Evolutionary conservation across 306 rosid genomes (phyloP).

Genomic region (Luffa aegyptiaca): DNA sequence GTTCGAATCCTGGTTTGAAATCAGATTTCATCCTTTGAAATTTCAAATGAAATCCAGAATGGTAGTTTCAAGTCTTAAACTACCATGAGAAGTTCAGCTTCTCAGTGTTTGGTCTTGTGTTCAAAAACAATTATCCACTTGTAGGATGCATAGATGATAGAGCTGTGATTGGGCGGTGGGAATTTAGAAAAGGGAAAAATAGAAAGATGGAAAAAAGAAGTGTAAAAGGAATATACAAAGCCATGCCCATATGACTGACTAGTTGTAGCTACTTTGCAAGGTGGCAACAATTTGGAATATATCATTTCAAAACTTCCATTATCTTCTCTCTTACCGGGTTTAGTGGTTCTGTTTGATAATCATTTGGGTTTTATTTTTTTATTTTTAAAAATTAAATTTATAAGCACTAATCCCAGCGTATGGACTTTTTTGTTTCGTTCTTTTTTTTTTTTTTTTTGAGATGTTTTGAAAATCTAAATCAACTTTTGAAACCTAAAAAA

Average conservation of each 20-base stretch:
- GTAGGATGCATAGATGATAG: background rate
- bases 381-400: no score
- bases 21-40: no score
- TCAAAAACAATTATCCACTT: background rate
- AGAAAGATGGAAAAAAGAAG: background rate
- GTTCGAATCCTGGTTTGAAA: background rate
- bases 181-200: conserved; percentile 8
- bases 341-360: no score
- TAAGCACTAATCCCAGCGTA: no score
- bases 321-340: no score
- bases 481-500: no score
- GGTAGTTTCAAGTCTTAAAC: background rate
- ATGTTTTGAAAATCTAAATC: no score
- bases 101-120: background rate
- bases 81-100: background rate
- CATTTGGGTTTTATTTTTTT: no score
- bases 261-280: conserved; percentile 18
- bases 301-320: background rate
- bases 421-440: no score
- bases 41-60: no score
- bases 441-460: no score
- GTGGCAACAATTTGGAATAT: conserved; percentile 17
- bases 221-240: conserved; percentile 14
- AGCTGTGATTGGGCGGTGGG: conserved; percentile 30
- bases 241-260: background rate